These are phyloP conservation scores for Zelopaecilomyces penicillatus DNA, from an alignment of 2,329 filamentous ascomycete genomes.

Conservation along the genomic window DNA sequence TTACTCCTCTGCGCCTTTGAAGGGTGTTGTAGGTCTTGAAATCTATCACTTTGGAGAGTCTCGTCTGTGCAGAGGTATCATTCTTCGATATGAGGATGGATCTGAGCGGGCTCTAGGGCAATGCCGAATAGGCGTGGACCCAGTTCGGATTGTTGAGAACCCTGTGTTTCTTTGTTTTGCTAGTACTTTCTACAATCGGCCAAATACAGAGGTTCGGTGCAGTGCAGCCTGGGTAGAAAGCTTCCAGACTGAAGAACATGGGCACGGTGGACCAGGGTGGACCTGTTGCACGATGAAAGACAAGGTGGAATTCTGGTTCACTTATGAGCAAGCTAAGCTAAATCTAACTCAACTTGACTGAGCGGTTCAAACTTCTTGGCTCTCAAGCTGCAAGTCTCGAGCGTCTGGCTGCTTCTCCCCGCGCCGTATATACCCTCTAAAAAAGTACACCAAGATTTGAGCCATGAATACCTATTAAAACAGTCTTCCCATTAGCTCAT, in stretches of 20 bases:
- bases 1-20: background rate
- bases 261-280: background rate
- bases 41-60: background rate
- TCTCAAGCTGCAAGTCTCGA: background rate
- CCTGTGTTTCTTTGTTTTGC: background rate
- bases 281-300: conserved; percentile 3
- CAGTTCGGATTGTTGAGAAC: background rate
- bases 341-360: no score
- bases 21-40: background rate
- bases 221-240: background rate
- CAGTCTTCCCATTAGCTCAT: background rate
- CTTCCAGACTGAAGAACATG: background rate
- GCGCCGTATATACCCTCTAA: conserved; percentile 34
- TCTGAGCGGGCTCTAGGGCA: background rate
- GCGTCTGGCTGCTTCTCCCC: conserved; percentile 16
- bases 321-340: no score
- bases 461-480: conserved; percentile 31
- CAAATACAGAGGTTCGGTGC: background rate
- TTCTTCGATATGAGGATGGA: background rate
- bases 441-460: conserved; percentile 37
- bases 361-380: no score
- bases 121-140: conserved; percentile 1
- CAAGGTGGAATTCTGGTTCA: background rate
- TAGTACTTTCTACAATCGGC: background rate
- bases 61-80: background rate